Conservation (phyloP, 2,329 filamentous ascomycete species). For the Hypoxylon sp. region DNA sequence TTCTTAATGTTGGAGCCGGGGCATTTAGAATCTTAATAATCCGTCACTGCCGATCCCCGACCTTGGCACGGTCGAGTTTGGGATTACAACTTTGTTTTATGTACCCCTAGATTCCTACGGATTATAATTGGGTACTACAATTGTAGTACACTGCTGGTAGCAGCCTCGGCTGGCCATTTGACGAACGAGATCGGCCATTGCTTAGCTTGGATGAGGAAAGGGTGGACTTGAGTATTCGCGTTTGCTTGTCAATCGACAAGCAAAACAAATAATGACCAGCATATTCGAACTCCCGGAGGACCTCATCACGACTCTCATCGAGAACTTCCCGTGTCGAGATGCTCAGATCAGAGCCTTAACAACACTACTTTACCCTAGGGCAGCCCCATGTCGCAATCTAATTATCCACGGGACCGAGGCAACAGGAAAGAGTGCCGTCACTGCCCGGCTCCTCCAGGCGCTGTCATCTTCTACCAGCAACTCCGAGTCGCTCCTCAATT, state of each 20-base stretch:
- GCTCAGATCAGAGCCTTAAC: slow-evolving; percentile 71
- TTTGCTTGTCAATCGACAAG: background rate
- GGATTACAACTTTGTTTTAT: background rate
- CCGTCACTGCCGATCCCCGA: slow-evolving; percentile 11
- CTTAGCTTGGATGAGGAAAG: background rate
- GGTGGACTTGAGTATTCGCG: background rate
- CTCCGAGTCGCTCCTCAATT: slow-evolving; percentile 62
- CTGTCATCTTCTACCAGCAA: slow-evolving; percentile 50
- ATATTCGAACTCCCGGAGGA: slow-evolving; percentile 69
- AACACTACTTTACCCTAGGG: slow-evolving; percentile 71
- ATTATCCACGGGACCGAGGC: slow-evolving; percentile 88
- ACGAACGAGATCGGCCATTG: background rate
- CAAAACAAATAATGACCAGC: slow-evolving; percentile 39
- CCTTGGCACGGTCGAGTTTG: slow-evolving; percentile 5
- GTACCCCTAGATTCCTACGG: background rate
- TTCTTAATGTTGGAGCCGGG: slow-evolving; percentile 11
- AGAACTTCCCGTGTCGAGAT: slow-evolving; percentile 70
- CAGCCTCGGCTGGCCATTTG: background rate
- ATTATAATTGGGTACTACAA: no score
- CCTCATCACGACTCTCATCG: slow-evolving; percentile 61
- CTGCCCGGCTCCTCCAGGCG: slow-evolving; percentile 71
- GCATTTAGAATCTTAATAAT: slow-evolving; percentile 16
- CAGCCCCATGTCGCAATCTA: slow-evolving; percentile 80
- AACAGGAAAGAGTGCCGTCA: slow-evolving; percentile 86
- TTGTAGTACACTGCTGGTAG: background rate